Evolutionary conservation across 352 stramenopile species (phyloP).

Genomic region (Phytophthora constricta): DNA sequence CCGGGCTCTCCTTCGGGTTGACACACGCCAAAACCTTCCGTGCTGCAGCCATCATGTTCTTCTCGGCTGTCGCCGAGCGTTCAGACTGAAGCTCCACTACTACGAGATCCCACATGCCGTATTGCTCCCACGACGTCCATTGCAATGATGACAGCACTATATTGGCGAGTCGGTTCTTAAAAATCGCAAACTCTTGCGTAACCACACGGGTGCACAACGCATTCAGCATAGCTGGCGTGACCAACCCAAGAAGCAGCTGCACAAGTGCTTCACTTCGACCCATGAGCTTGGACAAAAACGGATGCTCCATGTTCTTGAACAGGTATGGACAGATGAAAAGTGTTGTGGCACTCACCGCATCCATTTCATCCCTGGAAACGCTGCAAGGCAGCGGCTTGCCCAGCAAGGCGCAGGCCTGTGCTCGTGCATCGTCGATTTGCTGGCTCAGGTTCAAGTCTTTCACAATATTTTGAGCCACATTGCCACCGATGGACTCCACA

Average conservation of each 20-base stretch:
- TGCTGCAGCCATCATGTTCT: constrained; percentile 69
- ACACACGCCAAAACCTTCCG: constrained; percentile 82
- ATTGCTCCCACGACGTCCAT: constrained; percentile 88
- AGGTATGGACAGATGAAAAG: constrained; percentile 73
- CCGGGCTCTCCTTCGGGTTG: constrained; percentile 69
- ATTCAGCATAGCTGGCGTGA: constrained; percentile 67
- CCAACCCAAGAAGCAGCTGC: constrained; percentile 67
- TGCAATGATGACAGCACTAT: constrained; percentile 77
- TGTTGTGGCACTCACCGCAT: constrained; percentile 63
- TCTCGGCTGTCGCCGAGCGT: constrained; percentile 44
- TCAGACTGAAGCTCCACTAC: constrained; percentile 64
- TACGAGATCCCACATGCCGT: constrained; percentile 81
- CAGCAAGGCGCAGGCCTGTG: constrained; percentile 65
- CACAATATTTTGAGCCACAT: constrained; percentile 53
- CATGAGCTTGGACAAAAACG: constrained; percentile 66
- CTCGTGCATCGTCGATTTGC: constrained; percentile 81
- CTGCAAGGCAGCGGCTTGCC: constrained; percentile 34
- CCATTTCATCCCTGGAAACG: constrained; percentile 59
- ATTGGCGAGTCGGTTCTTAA: constrained; percentile 72
- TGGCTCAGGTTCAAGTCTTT: constrained; percentile 79
- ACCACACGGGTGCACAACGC: constrained; percentile 65
- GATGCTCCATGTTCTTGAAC: constrained; percentile 70
- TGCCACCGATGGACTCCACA: constrained; percentile 59
- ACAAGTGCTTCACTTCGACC: constrained; percentile 70
- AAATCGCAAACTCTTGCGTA: constrained; percentile 79